A percentile compares a stretch with the other conserved stretches of the same genome.
Evolutionary conservation across 2,329 filamentous ascomycete genomes (phyloP).

Genomic region (Alternaria viburni): DNA sequence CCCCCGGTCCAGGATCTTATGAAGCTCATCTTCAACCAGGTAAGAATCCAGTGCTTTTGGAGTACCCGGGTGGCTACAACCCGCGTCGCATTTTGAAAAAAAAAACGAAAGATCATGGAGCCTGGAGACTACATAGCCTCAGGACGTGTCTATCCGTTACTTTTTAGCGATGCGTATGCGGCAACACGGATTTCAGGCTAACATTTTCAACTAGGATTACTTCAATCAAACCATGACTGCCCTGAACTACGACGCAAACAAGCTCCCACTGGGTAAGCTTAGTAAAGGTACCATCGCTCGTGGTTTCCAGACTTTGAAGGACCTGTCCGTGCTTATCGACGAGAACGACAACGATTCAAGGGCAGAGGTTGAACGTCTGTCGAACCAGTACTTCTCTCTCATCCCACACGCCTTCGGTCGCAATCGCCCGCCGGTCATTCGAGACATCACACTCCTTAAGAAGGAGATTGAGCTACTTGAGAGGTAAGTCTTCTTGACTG

Average conservation of each 20-base stretch:
- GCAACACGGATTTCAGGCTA: not conserved
- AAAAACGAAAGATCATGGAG: not conserved
- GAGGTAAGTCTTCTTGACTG: constrained; percentile 36
- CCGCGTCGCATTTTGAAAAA: not conserved
- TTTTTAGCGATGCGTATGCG: not conserved
- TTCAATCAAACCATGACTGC: constrained; percentile 71
- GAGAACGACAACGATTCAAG: constrained; percentile 56
- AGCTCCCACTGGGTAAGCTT: constrained; percentile 83
- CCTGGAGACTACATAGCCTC: not conserved
- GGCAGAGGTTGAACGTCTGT: constrained; percentile 66
- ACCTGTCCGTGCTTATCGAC: constrained; percentile 71
- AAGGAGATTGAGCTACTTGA: constrained; percentile 81
- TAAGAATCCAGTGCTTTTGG: not conserved
- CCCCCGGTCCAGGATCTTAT: constrained; percentile 71
- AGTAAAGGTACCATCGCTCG: constrained; percentile 77
- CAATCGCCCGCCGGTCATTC: constrained; percentile 72
- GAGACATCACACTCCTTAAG: constrained; percentile 65
- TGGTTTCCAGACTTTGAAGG: constrained; percentile 79
- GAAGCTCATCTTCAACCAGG: constrained; percentile 81
- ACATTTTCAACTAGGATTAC: constrained; percentile 52
- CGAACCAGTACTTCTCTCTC: constrained; percentile 79
- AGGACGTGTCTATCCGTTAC: not conserved
- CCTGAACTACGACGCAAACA: constrained; percentile 75
- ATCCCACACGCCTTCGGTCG: constrained; percentile 86
- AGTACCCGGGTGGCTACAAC: not conserved